Conservation (phyloP, 2,329 filamentous ascomycete species). For the Cryphonectria japonica region DNA sequence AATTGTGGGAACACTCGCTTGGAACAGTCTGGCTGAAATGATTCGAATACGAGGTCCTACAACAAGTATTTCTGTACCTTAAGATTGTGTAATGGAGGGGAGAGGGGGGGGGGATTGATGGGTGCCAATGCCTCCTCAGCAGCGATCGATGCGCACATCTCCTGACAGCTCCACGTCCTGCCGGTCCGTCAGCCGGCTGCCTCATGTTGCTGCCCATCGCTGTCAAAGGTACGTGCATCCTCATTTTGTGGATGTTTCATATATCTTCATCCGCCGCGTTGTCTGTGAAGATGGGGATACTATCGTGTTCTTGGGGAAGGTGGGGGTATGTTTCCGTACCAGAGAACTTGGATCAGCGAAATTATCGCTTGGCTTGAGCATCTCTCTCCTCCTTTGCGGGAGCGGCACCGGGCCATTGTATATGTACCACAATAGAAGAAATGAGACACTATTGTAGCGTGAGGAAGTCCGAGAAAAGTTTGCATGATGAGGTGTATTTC, state of each 20-base stretch:
- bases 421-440: neutral
- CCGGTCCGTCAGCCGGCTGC: neutral
- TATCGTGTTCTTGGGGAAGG: too few relatives aligned
- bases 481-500: neutral
- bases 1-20: neutral
- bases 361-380: too few relatives aligned
- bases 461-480: neutral
- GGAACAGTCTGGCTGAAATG: neutral
- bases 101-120: neutral
- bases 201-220: neutral
- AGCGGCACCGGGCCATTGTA: neutral
- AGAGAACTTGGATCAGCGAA: too few relatives aligned
- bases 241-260: neutral
- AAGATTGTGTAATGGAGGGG: too few relatives aligned
- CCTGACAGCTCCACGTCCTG: neutral
- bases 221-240: neutral
- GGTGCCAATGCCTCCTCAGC: neutral
- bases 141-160: neutral
- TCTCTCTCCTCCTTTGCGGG: too few relatives aligned
- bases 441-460: neutral
- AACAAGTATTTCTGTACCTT: neutral
- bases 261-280: neutral
- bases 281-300: neutral
- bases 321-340: too few relatives aligned
- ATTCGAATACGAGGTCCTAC: neutral